Conservation (phyloP, 495 filamentous ascomycete species). For the Lentithecium fluviatile region DNA sequence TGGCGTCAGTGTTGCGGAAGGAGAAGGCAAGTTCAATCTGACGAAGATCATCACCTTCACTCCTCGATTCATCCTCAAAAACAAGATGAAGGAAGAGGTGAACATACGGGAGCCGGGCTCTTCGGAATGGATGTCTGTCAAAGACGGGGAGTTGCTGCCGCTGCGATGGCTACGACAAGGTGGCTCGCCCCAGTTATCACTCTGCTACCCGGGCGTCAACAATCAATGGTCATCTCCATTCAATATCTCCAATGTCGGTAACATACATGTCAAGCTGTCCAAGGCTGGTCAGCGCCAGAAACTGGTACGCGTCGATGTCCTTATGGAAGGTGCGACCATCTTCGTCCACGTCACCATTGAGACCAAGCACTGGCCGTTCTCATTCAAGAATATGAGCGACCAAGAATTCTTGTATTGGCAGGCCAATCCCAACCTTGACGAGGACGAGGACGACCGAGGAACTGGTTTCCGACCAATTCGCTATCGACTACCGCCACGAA, state of each 20-base stretch:
- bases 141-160: slow-evolving; percentile 72
- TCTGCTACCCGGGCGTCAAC: slow-evolving; percentile 93
- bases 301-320: slow-evolving; percentile 81
- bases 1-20: slow-evolving; percentile 82
- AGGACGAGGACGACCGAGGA: slow-evolving; percentile 74
- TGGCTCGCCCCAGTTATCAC: slow-evolving; percentile 78
- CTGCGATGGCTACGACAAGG: slow-evolving; percentile 81
- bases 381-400: slow-evolving; percentile 96
- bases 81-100: slow-evolving; percentile 82
- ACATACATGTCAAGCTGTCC: slow-evolving; percentile 87
- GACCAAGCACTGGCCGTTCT: slow-evolving; percentile 94
- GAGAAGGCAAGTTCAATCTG: slow-evolving; percentile 95
- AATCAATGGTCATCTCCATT: slow-evolving; percentile 98
- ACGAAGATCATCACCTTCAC: slow-evolving; percentile 93
- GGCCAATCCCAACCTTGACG: slow-evolving; percentile 71
- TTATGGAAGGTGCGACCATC: slow-evolving; percentile 88
- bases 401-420: slow-evolving; percentile 95
- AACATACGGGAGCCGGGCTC: slow-evolving; percentile 87
- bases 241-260: slow-evolving; percentile 91
- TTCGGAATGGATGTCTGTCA: slow-evolving; percentile 72
- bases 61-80: slow-evolving; percentile 91
- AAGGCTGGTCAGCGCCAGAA: slow-evolving; percentile 85
- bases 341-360: slow-evolving; percentile 90
- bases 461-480: slow-evolving; percentile 86
- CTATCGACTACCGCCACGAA: slow-evolving; percentile 89